A percentile compares a stretch with the other conserved stretches of the same genome.
These are phyloP conservation scores for Ophiostoma populinum DNA, from an alignment of 2,329 filamentous ascomycete species.

Conservation along the genomic window DNA sequence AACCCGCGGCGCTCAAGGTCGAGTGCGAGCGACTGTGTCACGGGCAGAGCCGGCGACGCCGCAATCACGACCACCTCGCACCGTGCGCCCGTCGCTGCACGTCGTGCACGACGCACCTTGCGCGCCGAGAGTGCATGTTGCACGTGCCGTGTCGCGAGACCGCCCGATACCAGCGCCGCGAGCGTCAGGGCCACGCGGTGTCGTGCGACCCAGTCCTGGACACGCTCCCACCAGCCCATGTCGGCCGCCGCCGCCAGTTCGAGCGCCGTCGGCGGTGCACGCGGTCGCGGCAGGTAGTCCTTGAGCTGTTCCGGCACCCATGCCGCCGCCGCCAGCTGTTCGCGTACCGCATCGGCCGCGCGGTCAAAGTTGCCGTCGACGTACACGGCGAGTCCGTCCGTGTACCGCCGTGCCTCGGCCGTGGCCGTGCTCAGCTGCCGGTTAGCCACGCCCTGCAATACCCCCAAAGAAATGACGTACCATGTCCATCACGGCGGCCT, in stretches of 20 bases:
- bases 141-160: constrained; percentile 37
- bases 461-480: constrained; percentile 7
- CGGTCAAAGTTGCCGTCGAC: constrained; percentile 69
- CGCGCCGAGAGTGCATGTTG: constrained; percentile 37
- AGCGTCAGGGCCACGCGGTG: constrained; percentile 61
- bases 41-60: constrained; percentile 68
- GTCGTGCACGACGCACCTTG: constrained; percentile 57
- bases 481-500: constrained; percentile 13
- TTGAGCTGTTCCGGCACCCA: constrained; percentile 60
- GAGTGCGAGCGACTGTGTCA: constrained; percentile 66
- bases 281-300: constrained; percentile 35
- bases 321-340: constrained; percentile 45
- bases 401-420: constrained; percentile 52
- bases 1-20: constrained; percentile 86
- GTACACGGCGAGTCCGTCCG: constrained; percentile 56
- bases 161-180: constrained; percentile 52
- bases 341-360: constrained; percentile 53
- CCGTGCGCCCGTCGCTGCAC: constrained; percentile 66
- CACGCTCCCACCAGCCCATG: constrained; percentile 26
- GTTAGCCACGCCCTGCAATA: too few species aligned
- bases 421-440: constrained; percentile 33
- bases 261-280: constrained; percentile 18
- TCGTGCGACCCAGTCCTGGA: constrained; percentile 52
- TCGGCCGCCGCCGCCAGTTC: constrained; percentile 18
- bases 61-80: constrained; percentile 78